A percentile compares a stretch with the other conserved stretches of the same genome.
Evolutionary conservation across 1,284 basidiomycete species (phyloP).

Genomic region (Malassezia yamatoensis): DNA sequence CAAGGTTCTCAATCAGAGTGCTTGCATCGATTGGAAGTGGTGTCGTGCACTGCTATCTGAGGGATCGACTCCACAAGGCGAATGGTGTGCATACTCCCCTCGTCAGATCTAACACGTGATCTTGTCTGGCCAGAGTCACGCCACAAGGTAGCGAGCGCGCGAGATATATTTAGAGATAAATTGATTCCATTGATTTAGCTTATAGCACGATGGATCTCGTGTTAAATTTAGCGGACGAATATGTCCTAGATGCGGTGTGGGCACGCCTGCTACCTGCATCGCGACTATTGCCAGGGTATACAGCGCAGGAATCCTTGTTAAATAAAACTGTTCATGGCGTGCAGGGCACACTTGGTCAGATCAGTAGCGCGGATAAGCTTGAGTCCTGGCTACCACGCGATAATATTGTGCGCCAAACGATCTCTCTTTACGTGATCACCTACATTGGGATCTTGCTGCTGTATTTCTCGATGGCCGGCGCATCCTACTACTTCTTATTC

Average conservation of each 20-base stretch:
- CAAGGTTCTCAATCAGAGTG: background rate
- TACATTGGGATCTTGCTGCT: conserved; percentile 58
- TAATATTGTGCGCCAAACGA: conserved; percentile 55
- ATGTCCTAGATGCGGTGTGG: conserved; percentile 26
- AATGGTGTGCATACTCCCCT: conserved; percentile 15
- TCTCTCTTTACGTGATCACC: conserved; percentile 68
- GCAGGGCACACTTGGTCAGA: background rate
- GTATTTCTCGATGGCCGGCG: conserved; percentile 67
- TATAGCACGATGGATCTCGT: conserved; percentile 26
- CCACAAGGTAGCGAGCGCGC: conserved; percentile 7
- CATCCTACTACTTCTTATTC: conserved; percentile 77
- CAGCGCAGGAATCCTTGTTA: background rate
- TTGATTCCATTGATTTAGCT: background rate
- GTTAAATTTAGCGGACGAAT: conserved; percentile 27
- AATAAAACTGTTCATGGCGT: conserved; percentile 1
- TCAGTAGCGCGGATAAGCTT: background rate
- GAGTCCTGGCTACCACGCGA: conserved; percentile 30
- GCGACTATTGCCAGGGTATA: background rate
- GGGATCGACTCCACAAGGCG: conserved; percentile 1
- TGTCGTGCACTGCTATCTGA: background rate
- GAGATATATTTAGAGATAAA: background rate
- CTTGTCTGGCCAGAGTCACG: conserved; percentile 11
- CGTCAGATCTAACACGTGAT: conserved; percentile 2
- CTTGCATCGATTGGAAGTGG: conserved; percentile 14
- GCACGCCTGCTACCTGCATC: conserved; percentile 19